phyloP scores from a whole-genome alignment of 257 asterid species.

The Solanum appendiculatum region DNA sequence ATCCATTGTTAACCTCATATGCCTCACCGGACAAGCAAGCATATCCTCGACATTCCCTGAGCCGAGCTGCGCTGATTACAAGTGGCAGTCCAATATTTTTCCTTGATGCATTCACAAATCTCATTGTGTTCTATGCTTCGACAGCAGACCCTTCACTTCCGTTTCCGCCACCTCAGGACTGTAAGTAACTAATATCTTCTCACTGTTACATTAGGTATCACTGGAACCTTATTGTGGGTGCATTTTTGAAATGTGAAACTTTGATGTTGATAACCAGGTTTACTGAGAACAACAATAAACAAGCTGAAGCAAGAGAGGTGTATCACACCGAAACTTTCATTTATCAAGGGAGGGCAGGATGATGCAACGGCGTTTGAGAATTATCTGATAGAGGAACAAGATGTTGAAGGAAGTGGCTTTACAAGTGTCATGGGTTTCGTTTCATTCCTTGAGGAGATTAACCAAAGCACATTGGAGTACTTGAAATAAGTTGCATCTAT shows the following conservation, averaged over 20 bases:
- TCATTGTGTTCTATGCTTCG: conserved; percentile 82
- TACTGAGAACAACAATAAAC: conserved; percentile 71
- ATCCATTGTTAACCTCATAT: conserved; percentile 72
- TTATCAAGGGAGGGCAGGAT: conserved; percentile 76
- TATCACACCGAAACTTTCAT: conserved; percentile 73
- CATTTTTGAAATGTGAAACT: not conserved
- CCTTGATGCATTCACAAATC: conserved; percentile 86
- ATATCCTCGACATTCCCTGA: conserved; percentile 93
- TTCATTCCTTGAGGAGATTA: conserved; percentile 82
- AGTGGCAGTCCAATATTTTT: conserved; percentile 97
- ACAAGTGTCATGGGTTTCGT: conserved; percentile 81
- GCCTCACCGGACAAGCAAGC: conserved; percentile 87
- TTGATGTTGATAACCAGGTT: conserved; percentile 36
- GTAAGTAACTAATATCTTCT: conserved; percentile 40
- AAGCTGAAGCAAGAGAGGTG: conserved; percentile 85
- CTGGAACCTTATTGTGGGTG: not conserved
- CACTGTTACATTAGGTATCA: not conserved
- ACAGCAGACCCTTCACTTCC: conserved; percentile 83
- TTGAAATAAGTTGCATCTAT: conserved; percentile 14
- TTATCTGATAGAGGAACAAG: conserved; percentile 94
- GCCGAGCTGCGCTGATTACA: conserved; percentile 93
- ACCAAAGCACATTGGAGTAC: conserved; percentile 61
- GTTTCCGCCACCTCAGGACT: conserved; percentile 97
- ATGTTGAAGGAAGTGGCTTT: conserved; percentile 79
- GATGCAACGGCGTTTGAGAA: conserved; percentile 86